phyloP scores from a whole-genome alignment of 2,329 filamentous ascomycete genomes.

The Pleomassaria siparia region DNA sequence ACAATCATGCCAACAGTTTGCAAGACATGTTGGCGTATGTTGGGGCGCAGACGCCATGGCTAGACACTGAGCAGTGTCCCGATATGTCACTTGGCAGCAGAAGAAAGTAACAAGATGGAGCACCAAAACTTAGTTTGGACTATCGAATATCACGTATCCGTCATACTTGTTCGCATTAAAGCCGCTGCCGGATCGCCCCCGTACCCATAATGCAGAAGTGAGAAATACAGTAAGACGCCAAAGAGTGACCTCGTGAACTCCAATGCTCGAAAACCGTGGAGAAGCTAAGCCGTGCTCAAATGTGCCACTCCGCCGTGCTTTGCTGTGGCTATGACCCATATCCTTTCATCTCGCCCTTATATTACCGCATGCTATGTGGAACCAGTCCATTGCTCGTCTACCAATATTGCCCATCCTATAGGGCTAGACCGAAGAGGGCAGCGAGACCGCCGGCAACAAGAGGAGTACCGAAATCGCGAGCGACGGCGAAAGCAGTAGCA shows the following conservation, averaged over 20 bases:
- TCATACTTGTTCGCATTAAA: constrained; percentile 41
- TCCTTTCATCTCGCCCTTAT: constrained; percentile 19
- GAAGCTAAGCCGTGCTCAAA: constrained; percentile 15
- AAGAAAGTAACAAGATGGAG: background rate
- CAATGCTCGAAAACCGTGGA: constrained; percentile 30
- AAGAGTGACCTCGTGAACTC: constrained; percentile 20
- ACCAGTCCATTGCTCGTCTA: constrained; percentile 26
- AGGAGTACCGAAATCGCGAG: constrained; percentile 55
- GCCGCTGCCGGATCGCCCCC: constrained; percentile 13
- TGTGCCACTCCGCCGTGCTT: constrained; percentile 16
- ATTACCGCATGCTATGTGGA: constrained; percentile 26
- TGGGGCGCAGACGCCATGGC: background rate
- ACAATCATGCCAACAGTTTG: no score
- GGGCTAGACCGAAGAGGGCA: constrained; percentile 58
- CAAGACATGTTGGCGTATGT: background rate
- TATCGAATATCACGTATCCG: constrained; percentile 37
- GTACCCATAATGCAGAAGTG: constrained; percentile 18
- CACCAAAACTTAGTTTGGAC: constrained; percentile 15
- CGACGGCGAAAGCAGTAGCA: constrained; percentile 49
- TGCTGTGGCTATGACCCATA: constrained; percentile 12
- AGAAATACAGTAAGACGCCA: constrained; percentile 28
- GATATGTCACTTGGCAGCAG: constrained; percentile 5
- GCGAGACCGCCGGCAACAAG: constrained; percentile 56
- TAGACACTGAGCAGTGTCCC: background rate
- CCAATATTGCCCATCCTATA: constrained; percentile 47